A percentile compares a stretch with the other conserved stretches of the same genome.
Evolutionary conservation across 257 asterid genomes (phyloP).

Genomic region (Scutellaria barbata): DNA sequence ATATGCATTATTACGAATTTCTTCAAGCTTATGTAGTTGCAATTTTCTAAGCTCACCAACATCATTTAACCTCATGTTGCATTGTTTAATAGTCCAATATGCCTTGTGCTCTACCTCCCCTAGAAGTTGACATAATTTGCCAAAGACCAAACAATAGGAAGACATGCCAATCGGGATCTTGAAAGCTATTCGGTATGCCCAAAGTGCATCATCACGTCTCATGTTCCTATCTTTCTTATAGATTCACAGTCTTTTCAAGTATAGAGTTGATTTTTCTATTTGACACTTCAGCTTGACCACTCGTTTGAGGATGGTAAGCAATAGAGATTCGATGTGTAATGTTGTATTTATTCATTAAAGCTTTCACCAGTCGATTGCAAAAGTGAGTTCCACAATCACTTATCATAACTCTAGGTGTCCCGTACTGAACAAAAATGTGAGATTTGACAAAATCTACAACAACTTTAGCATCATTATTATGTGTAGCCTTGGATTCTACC

Average conservation of each 20-base stretch:
- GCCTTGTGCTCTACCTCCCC: not conserved
- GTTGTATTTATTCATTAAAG: not conserved
- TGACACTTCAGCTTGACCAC: constrained; percentile 1
- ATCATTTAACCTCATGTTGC: too few species aligned
- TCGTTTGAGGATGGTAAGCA: too few species aligned
- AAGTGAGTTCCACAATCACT: constrained; percentile 8
- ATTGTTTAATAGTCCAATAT: too few species aligned
- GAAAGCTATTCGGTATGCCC: not conserved
- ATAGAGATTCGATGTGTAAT: not conserved
- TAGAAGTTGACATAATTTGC: not conserved
- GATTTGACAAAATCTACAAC: too few species aligned
- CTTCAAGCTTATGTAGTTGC: too few species aligned
- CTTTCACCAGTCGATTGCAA: not conserved
- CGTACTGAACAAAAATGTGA: not conserved
- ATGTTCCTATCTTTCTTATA: constrained; percentile 6
- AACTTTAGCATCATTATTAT: constrained; percentile 11
- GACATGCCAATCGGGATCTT: not conserved
- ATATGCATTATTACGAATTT: too few species aligned
- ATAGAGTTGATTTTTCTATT: constrained; percentile 9
- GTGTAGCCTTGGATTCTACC: too few species aligned
- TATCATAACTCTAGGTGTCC: too few species aligned
- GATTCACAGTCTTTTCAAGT: constrained; percentile 10
- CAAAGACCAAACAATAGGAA: not conserved
- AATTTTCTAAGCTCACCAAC: too few species aligned
- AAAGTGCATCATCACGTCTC: not conserved